These are phyloP conservation scores for Yarrowia bubula DNA, from an alignment of 805 yeast species.

Conservation along the genomic window DNA sequence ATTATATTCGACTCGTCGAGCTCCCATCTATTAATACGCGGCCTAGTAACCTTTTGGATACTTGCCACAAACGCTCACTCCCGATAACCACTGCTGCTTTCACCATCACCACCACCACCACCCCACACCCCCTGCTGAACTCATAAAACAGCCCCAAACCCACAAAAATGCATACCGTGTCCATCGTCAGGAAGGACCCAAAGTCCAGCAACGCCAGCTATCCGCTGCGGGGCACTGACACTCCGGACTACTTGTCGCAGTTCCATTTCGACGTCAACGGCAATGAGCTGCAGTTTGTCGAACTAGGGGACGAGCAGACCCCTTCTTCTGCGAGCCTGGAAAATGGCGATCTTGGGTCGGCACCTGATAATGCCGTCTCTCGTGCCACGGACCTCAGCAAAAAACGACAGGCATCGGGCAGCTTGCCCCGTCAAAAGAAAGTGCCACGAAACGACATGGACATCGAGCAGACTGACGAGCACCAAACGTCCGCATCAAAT, in stretches of 20 bases:
- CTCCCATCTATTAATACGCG: not conserved
- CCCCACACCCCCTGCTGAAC: slow-evolving; percentile 4
- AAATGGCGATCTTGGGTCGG: not conserved
- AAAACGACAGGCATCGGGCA: slow-evolving; percentile 16
- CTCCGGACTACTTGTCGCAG: slow-evolving; percentile 26
- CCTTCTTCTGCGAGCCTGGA: not conserved
- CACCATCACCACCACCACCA: not conserved
- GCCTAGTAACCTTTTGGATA: not conserved
- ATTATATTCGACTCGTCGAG: not conserved
- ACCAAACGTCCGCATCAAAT: slow-evolving; percentile 20
- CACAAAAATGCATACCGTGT: slow-evolving; percentile 19
- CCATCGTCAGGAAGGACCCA: slow-evolving; percentile 15
- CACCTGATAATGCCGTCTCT: not conserved
- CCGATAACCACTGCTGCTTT: not conserved
- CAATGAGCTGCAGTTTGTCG: slow-evolving; percentile 22
- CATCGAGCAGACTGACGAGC: slow-evolving; percentile 18
- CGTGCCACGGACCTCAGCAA: not conserved
- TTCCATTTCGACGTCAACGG: slow-evolving; percentile 25
- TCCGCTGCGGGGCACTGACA: slow-evolving; percentile 19
- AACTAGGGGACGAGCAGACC: slow-evolving; percentile 4
- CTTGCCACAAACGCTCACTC: not conserved
- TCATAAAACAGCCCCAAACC: not conserved
- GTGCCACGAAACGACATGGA: slow-evolving; percentile 21
- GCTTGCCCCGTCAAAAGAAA: slow-evolving; percentile 19
- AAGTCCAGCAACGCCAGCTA: slow-evolving; percentile 20